Evolutionary conservation across 306 rosid genomes (phyloP), one percentile per base, ranked within the genome.

Genomic region (Sesbania bispinosa): DNA sequence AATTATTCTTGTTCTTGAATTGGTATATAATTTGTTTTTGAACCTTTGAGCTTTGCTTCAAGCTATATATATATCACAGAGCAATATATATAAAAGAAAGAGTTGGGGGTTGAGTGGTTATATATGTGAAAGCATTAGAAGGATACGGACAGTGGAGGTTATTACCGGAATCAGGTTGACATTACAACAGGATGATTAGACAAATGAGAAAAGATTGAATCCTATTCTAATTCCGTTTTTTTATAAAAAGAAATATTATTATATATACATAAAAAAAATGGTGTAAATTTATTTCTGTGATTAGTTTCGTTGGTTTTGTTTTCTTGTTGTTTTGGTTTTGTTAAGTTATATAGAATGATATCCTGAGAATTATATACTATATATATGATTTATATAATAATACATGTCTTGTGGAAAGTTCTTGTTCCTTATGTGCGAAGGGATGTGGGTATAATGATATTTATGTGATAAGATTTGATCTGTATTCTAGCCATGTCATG

Each of bases 81-180:
- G n/a, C n/a, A n/a, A n/a, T n/a, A n/a, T n/a, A n/a, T n/a, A n/a
- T n/a, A n/a, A n/a, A 26, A 27, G 58, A 58, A 29, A 26, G 24
- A 41, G 45, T 46, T 10, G 60, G 78, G 76, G 20, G 61, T 64
- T 45, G 43, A 59, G 32, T 70, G 75, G 20, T 60, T 74, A 77
- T 85, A n/a, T n/a, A n/a, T 81, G 76, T 13, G 77, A 32, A 80
- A 81, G 16, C 84, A 93, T 77, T 75, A 4, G 72, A 71, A 79
- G 66, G 77, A 79, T 73, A 84, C 64, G 84, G 78, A 23, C 39
- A 36, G 42, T 24, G 73, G 73, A n/a, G n/a, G n/a, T n/a, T n/a
- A n/a, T n/a, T n/a, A n/a, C n/a, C 8, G 45, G 85, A 85, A 88
- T 80, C 80, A 26, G 74, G 92, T 88, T 88, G 96, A 88, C 96